Percentiles rank a stretch among this genome's conserved stretches.
Evolutionary conservation across 805 yeast species (phyloP).

Genomic region (Schwanniomyces vanrijiae): DNA sequence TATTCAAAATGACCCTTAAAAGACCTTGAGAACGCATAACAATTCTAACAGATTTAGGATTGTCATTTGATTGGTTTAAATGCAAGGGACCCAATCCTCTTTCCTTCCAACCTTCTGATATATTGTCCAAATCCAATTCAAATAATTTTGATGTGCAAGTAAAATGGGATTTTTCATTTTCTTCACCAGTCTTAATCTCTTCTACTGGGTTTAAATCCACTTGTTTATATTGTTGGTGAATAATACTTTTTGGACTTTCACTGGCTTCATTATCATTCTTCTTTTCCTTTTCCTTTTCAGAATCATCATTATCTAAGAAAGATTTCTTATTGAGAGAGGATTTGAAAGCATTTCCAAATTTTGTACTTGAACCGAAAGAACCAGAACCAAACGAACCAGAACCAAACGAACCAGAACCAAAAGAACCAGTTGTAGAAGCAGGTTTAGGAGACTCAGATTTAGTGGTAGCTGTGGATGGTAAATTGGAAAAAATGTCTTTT

Average conservation of each 20-base stretch:
- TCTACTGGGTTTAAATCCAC: conserved; percentile 59
- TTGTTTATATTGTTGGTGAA: conserved; percentile 46
- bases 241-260: conserved; percentile 8
- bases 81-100: conserved; percentile 89
- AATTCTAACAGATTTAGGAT: conserved; percentile 55
- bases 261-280: conserved; percentile 22
- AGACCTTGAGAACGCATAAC: conserved; percentile 92
- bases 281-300: conserved; percentile 16
- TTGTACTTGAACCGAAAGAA: conserved; percentile 49
- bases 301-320: conserved; percentile 48
- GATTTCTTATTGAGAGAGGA: conserved; percentile 52
- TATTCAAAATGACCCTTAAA: conserved; percentile 76
- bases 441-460: conserved; percentile 1
- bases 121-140: conserved; percentile 62
- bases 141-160: conserved; percentile 78
- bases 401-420: conserved; percentile 7
- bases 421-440: conserved; percentile 8
- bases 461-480: conserved; percentile 12
- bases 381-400: conserved; percentile 43
- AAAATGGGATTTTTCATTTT: conserved; percentile 69
- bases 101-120: conserved; percentile 89
- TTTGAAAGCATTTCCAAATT: conserved; percentile 56
- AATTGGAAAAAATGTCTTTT: conserved; percentile 25
- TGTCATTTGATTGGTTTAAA: conserved; percentile 52
- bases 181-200: conserved; percentile 83